These are phyloP conservation scores for Botrytis fragariae DNA, from an alignment of 2,329 filamentous ascomycete species.

Conservation along the genomic window DNA sequence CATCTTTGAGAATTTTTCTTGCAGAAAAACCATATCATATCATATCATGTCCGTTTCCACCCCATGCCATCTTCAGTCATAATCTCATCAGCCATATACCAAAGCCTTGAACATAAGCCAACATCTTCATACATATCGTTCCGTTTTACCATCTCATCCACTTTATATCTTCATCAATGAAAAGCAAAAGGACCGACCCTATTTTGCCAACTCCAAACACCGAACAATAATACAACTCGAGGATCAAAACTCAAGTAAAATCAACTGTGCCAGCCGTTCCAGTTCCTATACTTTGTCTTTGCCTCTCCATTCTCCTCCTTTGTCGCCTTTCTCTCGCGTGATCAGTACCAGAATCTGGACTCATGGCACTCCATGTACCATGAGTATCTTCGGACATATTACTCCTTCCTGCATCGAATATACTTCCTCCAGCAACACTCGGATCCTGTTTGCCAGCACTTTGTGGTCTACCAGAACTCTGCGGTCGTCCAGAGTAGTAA, in stretches of 20 bases:
- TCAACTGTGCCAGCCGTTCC: constrained; percentile 14
- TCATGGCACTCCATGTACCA: constrained; percentile 39
- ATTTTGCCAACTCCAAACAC: constrained; percentile 11
- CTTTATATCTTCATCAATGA: not conserved
- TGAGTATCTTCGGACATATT: constrained; percentile 35
- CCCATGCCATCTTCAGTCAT: not conserved
- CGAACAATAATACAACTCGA: constrained; percentile 10
- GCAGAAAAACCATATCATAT: not conserved
- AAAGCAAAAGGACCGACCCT: not conserved
- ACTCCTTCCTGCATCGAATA: constrained; percentile 24
- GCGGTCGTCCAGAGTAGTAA: constrained; percentile 55
- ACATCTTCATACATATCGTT: constrained; percentile 13
- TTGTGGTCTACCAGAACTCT: constrained; percentile 29
- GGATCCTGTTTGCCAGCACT: constrained; percentile 21
- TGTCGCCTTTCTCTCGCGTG: constrained; percentile 52
- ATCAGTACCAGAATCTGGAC: constrained; percentile 29
- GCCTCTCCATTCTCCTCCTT: constrained; percentile 55
- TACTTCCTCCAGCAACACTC: constrained; percentile 30
- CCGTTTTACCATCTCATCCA: not conserved
- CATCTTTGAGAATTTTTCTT: not conserved
- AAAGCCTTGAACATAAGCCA: not conserved
- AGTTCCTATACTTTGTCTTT: constrained; percentile 35
- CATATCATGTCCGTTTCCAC: not conserved
- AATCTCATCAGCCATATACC: not conserved
- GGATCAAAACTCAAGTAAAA: constrained; percentile 1